Conservation (phyloP, 2,329 filamentous ascomycete genomes). For the Trichoderma endophyticum region DNA sequence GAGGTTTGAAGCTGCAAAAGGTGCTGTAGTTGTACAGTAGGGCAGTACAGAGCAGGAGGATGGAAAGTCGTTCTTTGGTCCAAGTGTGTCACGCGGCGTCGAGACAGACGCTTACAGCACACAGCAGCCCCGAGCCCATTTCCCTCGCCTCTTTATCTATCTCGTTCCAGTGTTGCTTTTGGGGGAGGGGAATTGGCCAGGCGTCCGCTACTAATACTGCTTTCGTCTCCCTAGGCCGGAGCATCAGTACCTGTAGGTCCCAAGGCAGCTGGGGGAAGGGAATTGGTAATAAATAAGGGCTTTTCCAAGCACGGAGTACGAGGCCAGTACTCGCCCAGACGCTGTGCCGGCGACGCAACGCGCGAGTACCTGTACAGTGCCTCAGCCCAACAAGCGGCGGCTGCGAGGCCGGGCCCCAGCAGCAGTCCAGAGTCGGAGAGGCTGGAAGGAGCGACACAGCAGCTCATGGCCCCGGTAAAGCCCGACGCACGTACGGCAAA, state of each 20-base stretch:
- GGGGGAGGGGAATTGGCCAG: not conserved
- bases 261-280: not conserved
- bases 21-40: not conserved
- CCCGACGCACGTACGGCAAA: conserved; percentile 18
- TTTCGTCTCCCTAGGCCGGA: conserved; percentile 6
- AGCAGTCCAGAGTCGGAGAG: not conserved
- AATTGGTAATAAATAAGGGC: not conserved
- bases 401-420: not conserved
- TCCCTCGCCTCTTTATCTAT: not conserved
- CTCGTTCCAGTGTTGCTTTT: not conserved
- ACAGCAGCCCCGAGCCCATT: conserved; percentile 12
- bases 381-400: not conserved
- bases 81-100: conserved; percentile 14
- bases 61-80: not conserved
- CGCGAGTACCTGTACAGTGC: not conserved
- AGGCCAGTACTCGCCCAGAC: not conserved
- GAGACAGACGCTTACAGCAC: conserved; percentile 15
- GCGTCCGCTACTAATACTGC: conserved; percentile 1
- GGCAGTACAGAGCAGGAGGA: not conserved
- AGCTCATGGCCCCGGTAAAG: conserved; percentile 5
- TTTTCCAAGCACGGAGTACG: not conserved
- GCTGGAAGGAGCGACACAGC: conserved; percentile 11
- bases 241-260: conserved; percentile 1
- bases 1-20: not conserved
- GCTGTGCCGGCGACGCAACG: not conserved